These are phyloP conservation scores for Prunella vulgaris DNA, from an alignment of 257 asterid genomes.

Conservation along the genomic window DNA sequence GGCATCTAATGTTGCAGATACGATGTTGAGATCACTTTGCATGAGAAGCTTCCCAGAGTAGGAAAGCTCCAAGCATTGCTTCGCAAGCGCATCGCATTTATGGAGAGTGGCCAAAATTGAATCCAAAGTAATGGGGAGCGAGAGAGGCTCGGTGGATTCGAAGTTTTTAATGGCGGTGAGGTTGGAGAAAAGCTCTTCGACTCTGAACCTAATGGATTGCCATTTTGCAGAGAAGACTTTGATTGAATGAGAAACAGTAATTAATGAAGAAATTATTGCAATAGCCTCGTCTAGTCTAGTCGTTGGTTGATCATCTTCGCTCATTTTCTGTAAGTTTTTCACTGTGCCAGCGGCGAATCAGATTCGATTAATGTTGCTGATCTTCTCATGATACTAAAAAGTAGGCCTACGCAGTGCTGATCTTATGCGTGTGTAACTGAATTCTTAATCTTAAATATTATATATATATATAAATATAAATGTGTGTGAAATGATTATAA, in stretches of 20 bases:
- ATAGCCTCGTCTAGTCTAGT: conserved; percentile 33
- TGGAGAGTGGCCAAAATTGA: conserved; percentile 45
- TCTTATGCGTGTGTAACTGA: conserved; percentile 29
- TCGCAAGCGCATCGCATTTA: conserved; percentile 45
- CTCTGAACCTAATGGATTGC: conserved; percentile 50
- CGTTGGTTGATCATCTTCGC: conserved; percentile 20
- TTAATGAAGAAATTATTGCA: conserved; percentile 44
- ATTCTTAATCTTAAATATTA: neutral
- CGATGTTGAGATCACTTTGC: conserved; percentile 79
- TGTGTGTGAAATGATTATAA: too few species aligned
- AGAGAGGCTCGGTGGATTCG: conserved; percentile 41
- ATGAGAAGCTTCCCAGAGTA: conserved; percentile 75
- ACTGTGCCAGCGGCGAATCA: too few species aligned
- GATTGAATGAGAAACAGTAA: conserved; percentile 59
- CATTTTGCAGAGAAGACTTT: conserved; percentile 62
- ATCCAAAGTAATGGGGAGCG: conserved; percentile 35
- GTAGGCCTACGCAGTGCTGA: conserved; percentile 19
- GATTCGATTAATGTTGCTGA: conserved; percentile 10
- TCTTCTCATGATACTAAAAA: conserved; percentile 27
- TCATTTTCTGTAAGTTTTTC: conserved; percentile 29
- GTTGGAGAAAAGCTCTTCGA: conserved; percentile 58
- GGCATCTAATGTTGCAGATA: conserved; percentile 43
- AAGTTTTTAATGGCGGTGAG: conserved; percentile 58
- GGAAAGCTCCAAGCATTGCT: conserved; percentile 44
- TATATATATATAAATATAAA: too few species aligned